Conservation (phyloP, 2,329 filamentous ascomycete genomes). For the Ophiosphaerella herpotricha region DNA sequence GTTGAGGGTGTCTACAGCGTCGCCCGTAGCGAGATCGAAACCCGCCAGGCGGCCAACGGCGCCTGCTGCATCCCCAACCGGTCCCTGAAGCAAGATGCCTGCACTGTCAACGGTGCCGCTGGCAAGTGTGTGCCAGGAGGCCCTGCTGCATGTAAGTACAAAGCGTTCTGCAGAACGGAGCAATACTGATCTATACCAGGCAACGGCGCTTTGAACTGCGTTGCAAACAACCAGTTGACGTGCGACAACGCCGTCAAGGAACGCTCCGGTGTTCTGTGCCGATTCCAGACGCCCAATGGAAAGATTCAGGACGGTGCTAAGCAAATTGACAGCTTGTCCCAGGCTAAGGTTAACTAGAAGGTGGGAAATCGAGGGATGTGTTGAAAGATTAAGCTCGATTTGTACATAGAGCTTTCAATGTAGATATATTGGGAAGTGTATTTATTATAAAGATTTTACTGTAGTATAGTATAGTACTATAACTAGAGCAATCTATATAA, state of each 20-base stretch:
- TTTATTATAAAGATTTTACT: no score
- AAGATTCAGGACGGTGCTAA: slow-evolving; percentile 13
- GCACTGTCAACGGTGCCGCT: slow-evolving; percentile 18
- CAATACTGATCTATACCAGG: slow-evolving; percentile 7
- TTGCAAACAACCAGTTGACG: slow-evolving; percentile 18
- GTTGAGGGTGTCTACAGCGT: slow-evolving; percentile 18
- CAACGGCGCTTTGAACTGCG: slow-evolving; percentile 22
- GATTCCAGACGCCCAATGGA: slow-evolving; percentile 15
- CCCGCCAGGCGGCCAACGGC: slow-evolving; percentile 18
- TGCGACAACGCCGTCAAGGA: slow-evolving; percentile 20
- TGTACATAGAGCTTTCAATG: no score
- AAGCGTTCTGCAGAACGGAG: no score
- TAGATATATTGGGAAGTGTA: no score
- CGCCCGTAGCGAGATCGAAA: slow-evolving; percentile 11
- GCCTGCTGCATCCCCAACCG: slow-evolving; percentile 20
- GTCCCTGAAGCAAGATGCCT: slow-evolving; percentile 14
- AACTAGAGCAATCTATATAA: no score
- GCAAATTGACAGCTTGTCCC: slow-evolving; percentile 12
- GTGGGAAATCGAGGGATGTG: no score
- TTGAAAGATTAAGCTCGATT: no score
- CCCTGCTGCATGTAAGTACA: slow-evolving; percentile 16
- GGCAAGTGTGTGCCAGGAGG: slow-evolving; percentile 25
- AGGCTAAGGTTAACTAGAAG: slow-evolving; percentile 18
- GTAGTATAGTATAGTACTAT: no score
- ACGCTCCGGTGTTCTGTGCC: slow-evolving; percentile 19